Evolutionary conservation across 169 alveolate species (phyloP).

Genomic region (Eimeria brunetti): DNA sequence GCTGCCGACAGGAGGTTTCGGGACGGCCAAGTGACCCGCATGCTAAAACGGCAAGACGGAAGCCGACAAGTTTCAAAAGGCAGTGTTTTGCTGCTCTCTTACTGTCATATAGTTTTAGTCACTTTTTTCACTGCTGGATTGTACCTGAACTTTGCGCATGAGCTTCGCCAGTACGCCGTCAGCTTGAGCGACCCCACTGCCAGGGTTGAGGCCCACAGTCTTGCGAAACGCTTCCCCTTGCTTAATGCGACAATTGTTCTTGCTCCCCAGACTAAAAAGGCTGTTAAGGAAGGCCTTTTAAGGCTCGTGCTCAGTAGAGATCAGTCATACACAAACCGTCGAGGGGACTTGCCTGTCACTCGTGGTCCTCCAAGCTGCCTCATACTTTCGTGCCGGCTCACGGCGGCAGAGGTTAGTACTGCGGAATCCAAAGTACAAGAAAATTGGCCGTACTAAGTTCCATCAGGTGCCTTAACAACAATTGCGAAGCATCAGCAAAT

Average conservation of each 20-base stretch:
- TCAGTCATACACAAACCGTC: background rate
- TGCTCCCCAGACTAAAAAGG: background rate
- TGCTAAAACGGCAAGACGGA: background rate
- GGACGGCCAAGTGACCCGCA: conserved; percentile 6
- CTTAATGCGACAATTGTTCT: background rate
- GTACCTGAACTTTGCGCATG: background rate
- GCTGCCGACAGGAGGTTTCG: conserved; percentile 1
- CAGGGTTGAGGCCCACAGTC: conserved; percentile 15
- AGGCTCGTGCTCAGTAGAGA: background rate
- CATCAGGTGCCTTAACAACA: background rate
- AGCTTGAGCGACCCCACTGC: background rate
- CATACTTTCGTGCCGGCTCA: background rate
- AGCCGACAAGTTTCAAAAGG: background rate
- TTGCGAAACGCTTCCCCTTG: background rate
- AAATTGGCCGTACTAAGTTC: background rate
- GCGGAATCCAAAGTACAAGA: background rate
- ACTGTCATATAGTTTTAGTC: background rate
- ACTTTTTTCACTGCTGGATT: background rate
- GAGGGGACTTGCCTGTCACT: background rate
- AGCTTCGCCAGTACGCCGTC: background rate
- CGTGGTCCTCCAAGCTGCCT: background rate
- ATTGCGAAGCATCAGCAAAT: background rate
- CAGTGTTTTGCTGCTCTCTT: background rate
- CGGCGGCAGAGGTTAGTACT: background rate
- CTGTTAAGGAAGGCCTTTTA: too few species aligned